Base-by-base conservation (phyloP, 139 green algal genomes). In the Coelastrella sp. region DNA sequence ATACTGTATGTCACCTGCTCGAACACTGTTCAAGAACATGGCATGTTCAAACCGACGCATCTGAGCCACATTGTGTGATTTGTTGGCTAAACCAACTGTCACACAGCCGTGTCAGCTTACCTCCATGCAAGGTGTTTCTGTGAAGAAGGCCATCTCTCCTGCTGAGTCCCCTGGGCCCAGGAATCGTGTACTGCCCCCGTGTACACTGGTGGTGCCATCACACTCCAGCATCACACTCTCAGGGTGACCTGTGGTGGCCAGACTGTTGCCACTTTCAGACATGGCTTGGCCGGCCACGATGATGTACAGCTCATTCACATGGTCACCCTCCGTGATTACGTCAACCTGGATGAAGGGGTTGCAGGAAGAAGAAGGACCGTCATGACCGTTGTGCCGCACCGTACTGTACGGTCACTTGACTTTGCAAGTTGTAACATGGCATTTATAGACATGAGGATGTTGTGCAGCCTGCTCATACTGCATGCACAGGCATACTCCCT, bases 271-370 rank as follows among this genome's bases (percentile, higher is more conserved):
- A 4, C 68, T 57, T 23, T 87, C 83, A 13, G 7, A 75, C 7
- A 59, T 61, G 3, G 20, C n/a, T 58, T 90, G 58, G 11, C 93
- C 94, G 2, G 61, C 85, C 23, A 95, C 88, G 32, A 96, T 75
- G 19, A 96, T 71, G 68, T 93, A 91, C 11, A 96, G 73, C 79
- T 96, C 94, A 66, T 94, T 94, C 32, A 96, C 81, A 78, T 90
- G 80, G 77, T 96, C 94, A 5, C 93, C 93, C 23, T 93, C 89
- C 2, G 59, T 78, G 4, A 95, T 59, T 8, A 96, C 78, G 57
- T 96, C 93, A 23, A 95, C 94, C 88, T 85, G 75, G 56, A 20
- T 17, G 78, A 8, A 23, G 6, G n/a, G 20, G n/a, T n/a, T n/a
- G 20, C 10, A 56, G 7, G 7, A n/a, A n/a, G n/a, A n/a, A n/a